Evolutionary conservation across 2,329 filamentous ascomycete species (phyloP), one percentile per base, ranked within the genome.

Genomic region (Aspergillus sp.): DNA sequence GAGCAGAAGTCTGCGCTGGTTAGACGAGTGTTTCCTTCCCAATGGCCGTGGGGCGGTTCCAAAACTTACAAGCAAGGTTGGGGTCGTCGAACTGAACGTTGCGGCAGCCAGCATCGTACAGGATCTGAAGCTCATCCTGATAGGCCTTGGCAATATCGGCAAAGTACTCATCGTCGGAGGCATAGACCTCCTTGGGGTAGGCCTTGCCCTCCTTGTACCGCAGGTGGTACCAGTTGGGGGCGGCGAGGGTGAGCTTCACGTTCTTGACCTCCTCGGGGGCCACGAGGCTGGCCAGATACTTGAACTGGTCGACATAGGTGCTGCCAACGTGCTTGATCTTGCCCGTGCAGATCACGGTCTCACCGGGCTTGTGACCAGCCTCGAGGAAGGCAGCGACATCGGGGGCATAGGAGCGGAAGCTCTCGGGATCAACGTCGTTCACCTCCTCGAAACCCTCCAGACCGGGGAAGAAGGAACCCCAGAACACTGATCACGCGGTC

Each of bases 41-140:
- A 63, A 9, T 14, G 21, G 23, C 14, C 17, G 4, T 29, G 14
- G 14, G 25, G 69, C 78, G 9, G 47, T 11, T 29, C 2, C 25
- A 29, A 29, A 10, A 29, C 83, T 73, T 71, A 87, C 84, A 88
- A 13, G 84, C 84, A 69, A 88, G 79, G 52, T 84, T 83, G 1
- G 84, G 85, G 64, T 87, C 85, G 57, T 87, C 85, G 45, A 85
- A 85, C 64, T 87, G 85, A n/a, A 87, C 81, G 58, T 87, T 87
- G 23, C 84, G 74, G 58, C 85, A 75, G 1, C 85, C 84, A 16
- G 82, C 82, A 50, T 84, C 76, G 65, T 87, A 86, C 11, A 87
- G 73, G 62, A 81, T 76, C 53, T 78, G 77, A 46, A 88, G 70
- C 67, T 88, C 85, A n/a, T 71, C 78, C 63, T 83, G 81, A 67